A percentile compares a stretch with the other conserved stretches of the same genome.
These are phyloP conservation scores for Oxytropis ochrocephala DNA, from an alignment of 306 rosid species.

Conservation along the genomic window DNA sequence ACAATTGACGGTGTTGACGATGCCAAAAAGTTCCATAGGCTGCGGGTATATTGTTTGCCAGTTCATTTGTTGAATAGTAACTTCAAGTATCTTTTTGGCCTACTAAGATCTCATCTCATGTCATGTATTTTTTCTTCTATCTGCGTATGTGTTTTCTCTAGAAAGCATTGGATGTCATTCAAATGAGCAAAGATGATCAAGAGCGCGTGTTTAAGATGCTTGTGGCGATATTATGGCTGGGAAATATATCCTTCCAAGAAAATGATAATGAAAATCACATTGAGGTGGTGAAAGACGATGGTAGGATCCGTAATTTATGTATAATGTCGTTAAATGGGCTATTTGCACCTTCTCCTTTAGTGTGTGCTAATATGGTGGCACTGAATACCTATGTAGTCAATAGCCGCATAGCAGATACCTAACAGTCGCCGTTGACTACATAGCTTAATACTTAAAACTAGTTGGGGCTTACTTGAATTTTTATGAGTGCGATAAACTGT, in stretches of 20 bases:
- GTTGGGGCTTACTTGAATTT: background rate
- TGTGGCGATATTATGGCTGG: slow-evolving; percentile 83
- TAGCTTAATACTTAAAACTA: background rate
- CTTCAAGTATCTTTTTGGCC: background rate
- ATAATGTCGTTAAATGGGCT: slow-evolving; percentile 3
- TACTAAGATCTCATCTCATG: slow-evolving; percentile 7
- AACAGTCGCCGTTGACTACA: no score
- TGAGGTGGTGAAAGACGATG: slow-evolving; percentile 79
- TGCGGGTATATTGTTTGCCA: slow-evolving; percentile 50
- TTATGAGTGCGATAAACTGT: background rate
- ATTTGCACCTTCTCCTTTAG: background rate
- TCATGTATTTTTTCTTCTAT: background rate
- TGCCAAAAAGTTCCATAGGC: slow-evolving; percentile 47
- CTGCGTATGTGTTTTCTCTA: slow-evolving; percentile 23
- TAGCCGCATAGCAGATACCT: no score
- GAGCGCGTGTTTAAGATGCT: slow-evolving; percentile 57
- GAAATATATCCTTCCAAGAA: slow-evolving; percentile 74
- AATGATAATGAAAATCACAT: slow-evolving; percentile 65
- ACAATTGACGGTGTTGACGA: slow-evolving; percentile 70
- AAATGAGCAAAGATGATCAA: slow-evolving; percentile 69
- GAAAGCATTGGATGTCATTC: slow-evolving; percentile 66
- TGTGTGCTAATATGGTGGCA: background rate
- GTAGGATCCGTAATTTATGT: slow-evolving; percentile 33
- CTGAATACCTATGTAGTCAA: background rate
- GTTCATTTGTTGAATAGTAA: slow-evolving; percentile 19